These are phyloP conservation scores for Nemania sp. DNA, from an alignment of 2,329 filamentous ascomycete genomes.

Conservation along the genomic window DNA sequence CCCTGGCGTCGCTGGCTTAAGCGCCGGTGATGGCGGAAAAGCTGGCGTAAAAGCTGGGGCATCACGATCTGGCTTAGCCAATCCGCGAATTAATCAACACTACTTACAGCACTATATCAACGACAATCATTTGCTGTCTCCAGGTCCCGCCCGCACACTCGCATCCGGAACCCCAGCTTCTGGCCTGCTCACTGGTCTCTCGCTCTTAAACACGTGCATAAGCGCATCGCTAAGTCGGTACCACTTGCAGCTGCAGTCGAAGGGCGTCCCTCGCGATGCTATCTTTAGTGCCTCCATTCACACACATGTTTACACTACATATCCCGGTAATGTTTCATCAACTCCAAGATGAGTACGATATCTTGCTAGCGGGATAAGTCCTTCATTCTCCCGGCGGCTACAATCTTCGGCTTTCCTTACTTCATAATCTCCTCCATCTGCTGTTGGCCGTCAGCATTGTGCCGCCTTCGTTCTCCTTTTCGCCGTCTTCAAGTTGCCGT, in stretches of 20 bases:
- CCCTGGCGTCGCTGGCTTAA: conserved; percentile 26
- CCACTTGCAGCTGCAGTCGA: conserved; percentile 12
- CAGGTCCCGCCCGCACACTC: background rate
- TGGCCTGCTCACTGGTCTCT: conserved; percentile 22
- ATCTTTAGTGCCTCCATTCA: conserved; percentile 30
- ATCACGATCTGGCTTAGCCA: conserved; percentile 25
- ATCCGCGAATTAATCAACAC: conserved; percentile 26
- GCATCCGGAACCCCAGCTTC: conserved; percentile 19
- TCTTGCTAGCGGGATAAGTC: background rate
- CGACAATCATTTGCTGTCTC: background rate
- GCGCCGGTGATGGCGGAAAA: conserved; percentile 32
- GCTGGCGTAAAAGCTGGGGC: conserved; percentile 22
- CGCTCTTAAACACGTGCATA: conserved; percentile 22
- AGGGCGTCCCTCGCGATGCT: conserved; percentile 32
- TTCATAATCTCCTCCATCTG: conserved; percentile 18
- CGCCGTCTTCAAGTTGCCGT: background rate
- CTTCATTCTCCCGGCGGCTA: conserved; percentile 19
- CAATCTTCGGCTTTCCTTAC: background rate
- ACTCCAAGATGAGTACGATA: background rate
- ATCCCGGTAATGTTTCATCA: conserved; percentile 3
- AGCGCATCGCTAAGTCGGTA: conserved; percentile 32
- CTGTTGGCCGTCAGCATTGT: background rate
- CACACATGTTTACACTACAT: conserved; percentile 10
- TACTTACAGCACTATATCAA: background rate
- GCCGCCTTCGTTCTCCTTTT: conserved; percentile 19